Evolutionary conservation across 441 rosid species (phyloP).

Genomic region (Brassica balearica): DNA sequence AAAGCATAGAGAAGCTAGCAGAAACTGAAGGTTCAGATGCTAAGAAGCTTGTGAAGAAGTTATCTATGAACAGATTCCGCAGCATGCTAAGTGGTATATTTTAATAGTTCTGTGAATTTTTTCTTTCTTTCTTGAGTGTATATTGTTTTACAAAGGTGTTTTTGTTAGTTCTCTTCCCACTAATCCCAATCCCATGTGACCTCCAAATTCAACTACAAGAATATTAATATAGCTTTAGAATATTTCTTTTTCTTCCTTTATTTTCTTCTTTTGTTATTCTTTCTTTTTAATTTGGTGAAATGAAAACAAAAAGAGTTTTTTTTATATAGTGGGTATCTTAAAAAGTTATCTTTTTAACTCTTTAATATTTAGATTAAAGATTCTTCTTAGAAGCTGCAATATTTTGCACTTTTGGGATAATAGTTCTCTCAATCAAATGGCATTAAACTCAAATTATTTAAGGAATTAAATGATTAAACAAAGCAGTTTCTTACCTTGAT

Average conservation of each 20-base stretch:
- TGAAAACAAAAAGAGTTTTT: conserved; percentile 32
- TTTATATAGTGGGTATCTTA: conserved; percentile 32
- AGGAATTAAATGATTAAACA: not conserved
- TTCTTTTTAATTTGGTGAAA: conserved; percentile 34
- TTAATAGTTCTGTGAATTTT: conserved; percentile 32
- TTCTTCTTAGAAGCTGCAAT: conserved; percentile 46
- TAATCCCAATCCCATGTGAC: conserved; percentile 42
- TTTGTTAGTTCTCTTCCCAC: conserved; percentile 45
- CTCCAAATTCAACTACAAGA: conserved; percentile 38
- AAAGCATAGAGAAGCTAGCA: conserved; percentile 86
- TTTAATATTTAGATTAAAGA: conserved; percentile 22
- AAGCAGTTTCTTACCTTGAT: conserved; percentile 4
- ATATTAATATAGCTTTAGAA: conserved; percentile 45
- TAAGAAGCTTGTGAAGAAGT: conserved; percentile 79
- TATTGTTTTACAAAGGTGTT: conserved; percentile 40
- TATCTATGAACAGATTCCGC: conserved; percentile 77
- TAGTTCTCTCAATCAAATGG: conserved; percentile 24
- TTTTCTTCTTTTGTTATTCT: conserved; percentile 21
- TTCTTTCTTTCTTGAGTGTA: conserved; percentile 37
- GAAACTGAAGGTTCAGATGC: conserved; percentile 87
- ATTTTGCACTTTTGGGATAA: conserved; percentile 11
- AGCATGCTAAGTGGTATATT: conserved; percentile 62
- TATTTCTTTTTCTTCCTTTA: conserved; percentile 1
- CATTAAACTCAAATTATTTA: not conserved
- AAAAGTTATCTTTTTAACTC: conserved; percentile 8